These are phyloP conservation scores for Pythium apleroticum DNA, from an alignment of 352 stramenopile genomes.

Conservation along the genomic window DNA sequence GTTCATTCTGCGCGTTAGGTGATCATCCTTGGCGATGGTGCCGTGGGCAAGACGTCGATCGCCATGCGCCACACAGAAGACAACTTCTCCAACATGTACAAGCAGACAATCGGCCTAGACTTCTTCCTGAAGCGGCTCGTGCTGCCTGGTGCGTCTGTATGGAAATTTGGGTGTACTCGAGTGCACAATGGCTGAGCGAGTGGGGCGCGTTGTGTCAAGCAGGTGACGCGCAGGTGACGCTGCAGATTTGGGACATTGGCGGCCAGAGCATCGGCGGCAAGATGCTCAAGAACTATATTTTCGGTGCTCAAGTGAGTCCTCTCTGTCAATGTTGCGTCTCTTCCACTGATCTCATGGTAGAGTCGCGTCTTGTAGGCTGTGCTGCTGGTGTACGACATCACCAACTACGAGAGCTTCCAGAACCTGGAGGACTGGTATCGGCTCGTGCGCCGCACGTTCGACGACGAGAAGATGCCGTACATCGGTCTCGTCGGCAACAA, in stretches of 20 bases:
- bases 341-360: neutral
- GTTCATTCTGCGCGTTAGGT: constrained; percentile 52
- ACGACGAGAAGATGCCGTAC: constrained; percentile 86
- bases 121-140: constrained; percentile 94
- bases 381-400: constrained; percentile 95
- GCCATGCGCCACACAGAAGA: constrained; percentile 91
- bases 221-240: constrained; percentile 89
- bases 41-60: constrained; percentile 95
- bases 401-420: constrained; percentile 95
- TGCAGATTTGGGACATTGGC: constrained; percentile 93
- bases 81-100: constrained; percentile 93
- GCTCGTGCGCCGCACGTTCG: constrained; percentile 89
- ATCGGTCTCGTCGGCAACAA: constrained; percentile 93
- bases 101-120: constrained; percentile 94
- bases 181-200: neutral
- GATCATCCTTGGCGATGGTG: constrained; percentile 93
- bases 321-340: neutral
- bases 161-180: neutral
- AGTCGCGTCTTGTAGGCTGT: constrained; percentile 51
- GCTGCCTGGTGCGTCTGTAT: constrained; percentile 63
- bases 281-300: constrained; percentile 91
- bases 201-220: neutral
- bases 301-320: constrained; percentile 78
- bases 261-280: constrained; percentile 75
- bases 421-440: constrained; percentile 95